These are phyloP conservation scores for Candida succiphila DNA, from an alignment of 805 yeast species.

Conservation along the genomic window DNA sequence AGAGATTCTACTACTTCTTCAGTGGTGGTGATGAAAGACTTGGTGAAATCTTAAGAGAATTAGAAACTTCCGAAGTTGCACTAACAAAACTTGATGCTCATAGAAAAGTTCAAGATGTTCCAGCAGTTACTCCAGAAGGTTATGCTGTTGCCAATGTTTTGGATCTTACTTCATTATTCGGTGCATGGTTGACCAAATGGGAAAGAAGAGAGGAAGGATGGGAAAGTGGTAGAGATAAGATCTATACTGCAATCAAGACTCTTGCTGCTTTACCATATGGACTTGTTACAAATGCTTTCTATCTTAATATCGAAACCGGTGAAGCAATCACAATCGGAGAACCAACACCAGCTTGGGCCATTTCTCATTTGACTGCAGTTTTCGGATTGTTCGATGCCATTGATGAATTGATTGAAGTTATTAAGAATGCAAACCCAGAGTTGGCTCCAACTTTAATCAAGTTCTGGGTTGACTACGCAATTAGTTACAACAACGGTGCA, in stretches of 20 bases:
- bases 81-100: constrained; percentile 1
- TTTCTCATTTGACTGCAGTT: constrained; percentile 5
- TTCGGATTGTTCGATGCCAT: constrained; percentile 5
- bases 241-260: constrained; percentile 1
- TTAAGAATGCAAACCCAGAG: background rate
- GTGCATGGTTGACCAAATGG: constrained; percentile 2
- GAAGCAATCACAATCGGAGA: constrained; percentile 4
- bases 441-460: constrained; percentile 1
- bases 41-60: constrained; percentile 2
- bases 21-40: constrained; percentile 4
- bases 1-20: constrained; percentile 2
- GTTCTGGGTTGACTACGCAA: constrained; percentile 6
- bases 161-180: constrained; percentile 1
- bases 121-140: background rate
- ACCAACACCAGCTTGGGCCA: constrained; percentile 6
- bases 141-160: constrained; percentile 1
- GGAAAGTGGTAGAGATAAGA: background rate
- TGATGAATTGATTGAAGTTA: constrained; percentile 4
- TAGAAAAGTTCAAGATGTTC: constrained; percentile 1
- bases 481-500: constrained; percentile 1
- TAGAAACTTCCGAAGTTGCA: background rate
- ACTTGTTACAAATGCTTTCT: constrained; percentile 3
- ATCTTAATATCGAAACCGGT: constrained; percentile 5
- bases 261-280: constrained; percentile 3
- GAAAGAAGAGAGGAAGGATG: constrained; percentile 1